Percentiles rank a stretch among this genome's conserved stretches.
phyloP scores from a whole-genome alignment of 805 yeast genomes.

The Wickerhamomyces pijperi region DNA sequence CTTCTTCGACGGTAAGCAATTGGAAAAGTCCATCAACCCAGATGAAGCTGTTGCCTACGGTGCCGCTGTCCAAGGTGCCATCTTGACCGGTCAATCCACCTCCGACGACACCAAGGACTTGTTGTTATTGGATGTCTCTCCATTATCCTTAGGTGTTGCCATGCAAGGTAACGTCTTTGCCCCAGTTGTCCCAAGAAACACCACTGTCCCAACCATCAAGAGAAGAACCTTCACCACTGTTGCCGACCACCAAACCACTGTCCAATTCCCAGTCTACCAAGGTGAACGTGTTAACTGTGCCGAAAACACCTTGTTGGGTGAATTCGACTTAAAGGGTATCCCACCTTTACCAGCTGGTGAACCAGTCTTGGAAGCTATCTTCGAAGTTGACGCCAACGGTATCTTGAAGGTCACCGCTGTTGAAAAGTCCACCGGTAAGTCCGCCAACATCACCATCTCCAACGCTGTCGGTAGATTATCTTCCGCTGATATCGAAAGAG shows the following conservation, averaged over 20 bases:
- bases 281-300: constrained; percentile 99
- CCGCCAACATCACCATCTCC: constrained; percentile 97
- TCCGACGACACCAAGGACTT: constrained; percentile 91
- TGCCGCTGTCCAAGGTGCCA: constrained; percentile 99
- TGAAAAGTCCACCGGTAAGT: constrained; percentile 97
- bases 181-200: constrained; percentile 98
- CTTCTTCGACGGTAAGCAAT: constrained; percentile 93
- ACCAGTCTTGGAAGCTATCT: constrained; percentile 98
- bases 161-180: constrained; percentile 99
- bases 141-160: constrained; percentile 98
- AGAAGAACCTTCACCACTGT: constrained; percentile 98
- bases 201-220: constrained; percentile 98
- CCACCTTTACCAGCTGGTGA: constrained; percentile 99
- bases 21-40: constrained; percentile 94
- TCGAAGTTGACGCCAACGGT: constrained; percentile 99
- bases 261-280: constrained; percentile 97
- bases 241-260: constrained; percentile 97
- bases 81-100: constrained; percentile 86
- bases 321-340: constrained; percentile 94
- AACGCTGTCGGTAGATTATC: constrained; percentile 98
- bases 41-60: constrained; percentile 99
- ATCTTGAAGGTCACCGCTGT: constrained; percentile 97
- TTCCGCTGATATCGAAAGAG: constrained; percentile 93
- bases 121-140: constrained; percentile 93
- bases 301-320: constrained; percentile 96